Base-by-base conservation (phyloP, 805 yeast genomes). In the Ogataea populi-albae region DNA sequence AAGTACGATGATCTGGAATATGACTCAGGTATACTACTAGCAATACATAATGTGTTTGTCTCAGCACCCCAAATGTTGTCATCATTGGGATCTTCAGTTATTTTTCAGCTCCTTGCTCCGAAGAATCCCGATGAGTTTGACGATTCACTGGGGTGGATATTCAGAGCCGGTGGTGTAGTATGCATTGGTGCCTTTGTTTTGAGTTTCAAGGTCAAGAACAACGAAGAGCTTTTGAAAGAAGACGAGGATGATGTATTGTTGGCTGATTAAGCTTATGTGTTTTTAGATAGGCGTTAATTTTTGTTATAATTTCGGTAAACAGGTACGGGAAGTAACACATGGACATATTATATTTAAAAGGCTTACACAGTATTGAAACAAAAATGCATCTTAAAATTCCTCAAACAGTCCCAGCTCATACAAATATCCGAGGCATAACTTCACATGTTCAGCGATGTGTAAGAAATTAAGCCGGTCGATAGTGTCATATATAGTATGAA, bases 401-500 rank as follows among this genome's bases (percentile, higher is more conserved):
- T 31, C 20, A 17, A 23, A 11, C 26, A 25, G 21, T 12, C 45
- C 48, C 16, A 91, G 70, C 64, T 91, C 98, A 35, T 79, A 62
- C 4, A 82, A 75, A 45, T 73, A 83, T 1, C 87, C 94, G 10
- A 87, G 50, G 2, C 86, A 81, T 49, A 93, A 65, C 59, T 81
- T 86, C 37, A 81, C 78, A 58, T 87, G 95, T 61, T 91, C 87
- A 10, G 68, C 73, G 66, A 91, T 78, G 57, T 89, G 96, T 30
- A 71, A 77, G 53, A 85, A 77, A 53, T 83, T 82, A 34, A 91
- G 68, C 49, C 84, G 68, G 52, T 89, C 97, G 38, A 89, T 56
- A 1, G 96, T 88, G 55, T 91, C 98, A 59, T 72, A 57, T 1
- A 78, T 72, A 28, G 85, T 73, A 62, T 91, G 98, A 45, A 87